Base-by-base conservation (phyloP, 1,139 yeast genomes). In the Saccharomycopsis crataegensis region DNA sequence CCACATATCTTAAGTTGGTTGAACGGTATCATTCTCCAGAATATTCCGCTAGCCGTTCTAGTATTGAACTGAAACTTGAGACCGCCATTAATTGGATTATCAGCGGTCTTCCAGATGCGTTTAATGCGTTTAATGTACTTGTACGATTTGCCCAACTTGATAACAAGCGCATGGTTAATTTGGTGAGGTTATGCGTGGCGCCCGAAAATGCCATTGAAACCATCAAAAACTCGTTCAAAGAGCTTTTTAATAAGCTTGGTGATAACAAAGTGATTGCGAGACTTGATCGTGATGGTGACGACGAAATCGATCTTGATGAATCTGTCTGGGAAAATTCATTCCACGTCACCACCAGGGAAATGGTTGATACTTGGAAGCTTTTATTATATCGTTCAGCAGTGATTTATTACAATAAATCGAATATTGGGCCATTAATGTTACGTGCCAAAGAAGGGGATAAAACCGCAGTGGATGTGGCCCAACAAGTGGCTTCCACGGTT, bases 11-110 rank as follows among this genome's bases (percentile, higher is more conserved):
- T 53, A 71, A 63, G 53, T 68, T 65, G 53, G 66, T 66, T 41
- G 80, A 79, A 53, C 70, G 69, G 40, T 69, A 68, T 57, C 64
- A 68, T 38, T 67, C 67, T 4, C 68, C 66, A 17, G 58, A 62
- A 1, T 2, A 62, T 62, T 1, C 65, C 64, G 5, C 59, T 59
- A 31, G 61, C 58, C 8, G 36, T 22, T 22, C 28, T 36, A 11
- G 65, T 65, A 34, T 50, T 64, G 43, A 58, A 60, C 37, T 52
- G 58, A 9, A 81, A 80, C 59, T 67, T 81, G 22, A 78, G 77
- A 82, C 80, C 56, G 76, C 83, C 0, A 70, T 83, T n/a, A 72
- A 72, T 36, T 87, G 95, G 94, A 62, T 89, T 11, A 67, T 81
- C 12, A 74, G 70, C 4, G 71, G 82, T 2, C 75, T 83, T 49